Evolutionary conservation across 352 stramenopile species (phyloP).

Genomic region (Pythium scleroteichum): DNA sequence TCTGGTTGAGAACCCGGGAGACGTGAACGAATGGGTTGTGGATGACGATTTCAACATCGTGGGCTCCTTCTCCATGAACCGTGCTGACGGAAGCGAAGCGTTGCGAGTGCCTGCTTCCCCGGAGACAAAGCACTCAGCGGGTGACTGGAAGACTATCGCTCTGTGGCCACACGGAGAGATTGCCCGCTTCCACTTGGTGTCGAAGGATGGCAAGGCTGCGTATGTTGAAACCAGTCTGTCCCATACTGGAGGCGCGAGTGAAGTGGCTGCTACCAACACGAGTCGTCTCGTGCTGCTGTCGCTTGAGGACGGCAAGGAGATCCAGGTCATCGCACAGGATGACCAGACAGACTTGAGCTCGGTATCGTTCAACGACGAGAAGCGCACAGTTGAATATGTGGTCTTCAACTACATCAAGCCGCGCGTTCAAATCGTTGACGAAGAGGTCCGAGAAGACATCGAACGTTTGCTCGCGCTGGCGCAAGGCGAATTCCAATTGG

Average conservation of each 20-base stretch:
- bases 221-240: constrained; percentile 44
- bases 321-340: constrained; percentile 36
- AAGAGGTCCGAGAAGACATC: constrained; percentile 33
- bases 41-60: constrained; percentile 39
- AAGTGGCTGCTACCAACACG: constrained; percentile 28
- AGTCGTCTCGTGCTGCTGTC: constrained; percentile 45
- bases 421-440: constrained; percentile 35
- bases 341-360: constrained; percentile 29
- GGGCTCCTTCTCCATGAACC: constrained; percentile 11
- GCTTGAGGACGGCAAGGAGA: constrained; percentile 30
- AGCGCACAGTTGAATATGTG: constrained; percentile 26
- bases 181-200: constrained; percentile 28
- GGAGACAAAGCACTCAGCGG: constrained; percentile 17
- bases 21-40: constrained; percentile 30
- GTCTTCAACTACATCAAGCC: constrained; percentile 43
- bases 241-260: constrained; percentile 15
- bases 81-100: constrained; percentile 28
- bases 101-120: constrained; percentile 30
- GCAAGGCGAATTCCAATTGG: constrained; percentile 32
- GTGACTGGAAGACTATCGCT: constrained; percentile 37
- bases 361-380: constrained; percentile 35
- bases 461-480: constrained; percentile 23
- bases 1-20: constrained; percentile 35
- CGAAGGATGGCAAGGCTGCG: constrained; percentile 31
- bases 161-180: constrained; percentile 42